These are phyloP conservation scores for Arachnomyces sp. DNA, from an alignment of 2,329 filamentous ascomycete species.

Conservation along the genomic window DNA sequence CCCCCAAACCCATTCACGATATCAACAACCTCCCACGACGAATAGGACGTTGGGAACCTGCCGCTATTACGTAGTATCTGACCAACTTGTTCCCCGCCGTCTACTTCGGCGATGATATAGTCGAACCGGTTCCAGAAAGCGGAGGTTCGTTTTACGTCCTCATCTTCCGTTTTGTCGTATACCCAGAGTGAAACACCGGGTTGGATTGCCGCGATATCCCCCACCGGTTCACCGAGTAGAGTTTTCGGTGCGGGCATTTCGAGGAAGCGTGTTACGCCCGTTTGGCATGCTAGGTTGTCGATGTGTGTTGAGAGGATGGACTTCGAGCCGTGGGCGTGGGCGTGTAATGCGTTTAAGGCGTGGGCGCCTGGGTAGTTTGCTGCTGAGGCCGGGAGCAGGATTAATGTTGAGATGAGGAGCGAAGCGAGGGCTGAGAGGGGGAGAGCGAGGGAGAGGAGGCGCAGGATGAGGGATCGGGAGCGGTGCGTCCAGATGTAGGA, in stretches of 20 bases:
- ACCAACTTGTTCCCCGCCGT: conserved; percentile 14
- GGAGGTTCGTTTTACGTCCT: conserved; percentile 37
- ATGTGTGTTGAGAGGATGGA: conserved; percentile 40
- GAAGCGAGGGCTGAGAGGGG: conserved; percentile 52
- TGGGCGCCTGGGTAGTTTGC: conserved; percentile 91
- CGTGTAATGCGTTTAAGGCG: conserved; percentile 50
- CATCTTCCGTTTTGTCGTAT: conserved; percentile 55
- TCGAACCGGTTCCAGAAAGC: conserved; percentile 52
- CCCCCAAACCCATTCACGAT: conserved; percentile 46
- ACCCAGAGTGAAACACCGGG: conserved; percentile 33
- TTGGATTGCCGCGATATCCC: conserved; percentile 10
- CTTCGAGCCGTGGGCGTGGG: conserved; percentile 20
- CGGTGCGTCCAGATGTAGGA: conserved; percentile 59
- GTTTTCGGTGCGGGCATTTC: conserved; percentile 27
- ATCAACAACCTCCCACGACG: conserved; percentile 45
- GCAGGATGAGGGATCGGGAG: conserved; percentile 52
- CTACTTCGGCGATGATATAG: conserved; percentile 48
- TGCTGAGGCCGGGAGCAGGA: conserved; percentile 73
- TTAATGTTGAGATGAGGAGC: conserved; percentile 52
- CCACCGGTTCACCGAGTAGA: conserved; percentile 17
- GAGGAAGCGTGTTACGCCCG: conserved; percentile 54
- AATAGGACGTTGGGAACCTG: conserved; percentile 23
- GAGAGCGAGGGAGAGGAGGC: conserved; percentile 47
- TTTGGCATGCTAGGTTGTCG: conserved; percentile 55
- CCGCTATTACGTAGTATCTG: conserved; percentile 21